These are phyloP conservation scores for Diplotaxis tenuifolia DNA, from an alignment of 345 rosid species.

Conservation along the genomic window DNA sequence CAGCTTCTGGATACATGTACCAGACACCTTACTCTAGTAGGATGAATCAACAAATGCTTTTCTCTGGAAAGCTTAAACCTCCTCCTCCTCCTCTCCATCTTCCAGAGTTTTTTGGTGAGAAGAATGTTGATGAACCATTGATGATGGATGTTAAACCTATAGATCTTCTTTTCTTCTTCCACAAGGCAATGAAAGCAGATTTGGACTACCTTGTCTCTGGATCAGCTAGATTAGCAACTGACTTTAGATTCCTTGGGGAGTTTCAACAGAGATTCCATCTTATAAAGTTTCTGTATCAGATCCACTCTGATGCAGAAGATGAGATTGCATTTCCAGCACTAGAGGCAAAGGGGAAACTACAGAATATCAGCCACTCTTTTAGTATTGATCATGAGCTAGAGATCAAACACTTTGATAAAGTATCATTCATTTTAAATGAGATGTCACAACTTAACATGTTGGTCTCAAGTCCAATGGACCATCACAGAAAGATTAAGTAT, in stretches of 20 bases:
- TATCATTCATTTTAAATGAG: constrained; percentile 63
- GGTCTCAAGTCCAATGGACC: constrained; percentile 29
- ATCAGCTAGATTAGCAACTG: constrained; percentile 52
- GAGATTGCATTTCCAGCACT: constrained; percentile 83
- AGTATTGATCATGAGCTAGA: constrained; percentile 69
- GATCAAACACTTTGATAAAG: constrained; percentile 45
- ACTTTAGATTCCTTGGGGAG: constrained; percentile 50
- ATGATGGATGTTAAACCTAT: constrained; percentile 51
- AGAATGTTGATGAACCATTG: constrained; percentile 33
- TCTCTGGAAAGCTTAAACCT: constrained; percentile 38
- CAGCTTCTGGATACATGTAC: constrained; percentile 16
- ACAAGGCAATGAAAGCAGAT: constrained; percentile 78
- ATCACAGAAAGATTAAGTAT: constrained; percentile 32
- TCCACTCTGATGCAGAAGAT: constrained; percentile 75
- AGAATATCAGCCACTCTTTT: constrained; percentile 62
- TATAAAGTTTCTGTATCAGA: constrained; percentile 50
- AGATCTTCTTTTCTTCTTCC: constrained; percentile 73
- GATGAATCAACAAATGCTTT: constrained; percentile 44
- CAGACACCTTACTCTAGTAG: constrained; percentile 48
- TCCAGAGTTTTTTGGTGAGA: constrained; percentile 37
- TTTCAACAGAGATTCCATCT: constrained; percentile 56
- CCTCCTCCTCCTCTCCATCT: constrained; percentile 19
- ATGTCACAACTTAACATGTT: constrained; percentile 43
- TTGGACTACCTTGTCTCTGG: constrained; percentile 61
- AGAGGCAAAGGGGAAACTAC: constrained; percentile 62